Percentiles rank a stretch among this genome's conserved stretches.
Evolutionary conservation across 768 basidiomycete genomes (phyloP).

Genomic region (Serendipita vermifera): DNA sequence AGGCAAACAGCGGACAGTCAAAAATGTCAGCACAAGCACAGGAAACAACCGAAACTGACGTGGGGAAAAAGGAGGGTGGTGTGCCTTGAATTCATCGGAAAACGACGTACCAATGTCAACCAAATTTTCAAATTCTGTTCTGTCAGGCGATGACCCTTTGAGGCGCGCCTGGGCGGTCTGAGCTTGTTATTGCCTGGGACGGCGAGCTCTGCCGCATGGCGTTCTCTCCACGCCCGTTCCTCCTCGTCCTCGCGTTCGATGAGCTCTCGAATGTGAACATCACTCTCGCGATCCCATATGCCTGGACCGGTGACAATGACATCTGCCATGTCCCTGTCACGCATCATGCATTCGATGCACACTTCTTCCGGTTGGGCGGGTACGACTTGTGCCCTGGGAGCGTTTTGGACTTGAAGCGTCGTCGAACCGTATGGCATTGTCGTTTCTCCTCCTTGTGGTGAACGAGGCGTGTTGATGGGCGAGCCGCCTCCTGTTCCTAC

Average conservation of each 20-base stretch:
- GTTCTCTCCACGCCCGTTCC: slow-evolving; percentile 22
- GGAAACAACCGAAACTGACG: not conserved
- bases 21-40: slow-evolving; percentile 13
- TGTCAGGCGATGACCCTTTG: slow-evolving; percentile 38
- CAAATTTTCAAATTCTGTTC: slow-evolving; percentile 73
- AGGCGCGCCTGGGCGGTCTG: slow-evolving; percentile 20
- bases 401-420: slow-evolving; percentile 4
- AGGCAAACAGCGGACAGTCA: not conserved
- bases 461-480: no score
- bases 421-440: not conserved
- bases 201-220: not conserved
- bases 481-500: no score
- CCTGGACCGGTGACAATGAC: slow-evolving; percentile 78
- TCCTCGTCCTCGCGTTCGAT: slow-evolving; percentile 60
- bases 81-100: no score
- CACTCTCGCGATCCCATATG: slow-evolving; percentile 85
- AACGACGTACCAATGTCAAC: slow-evolving; percentile 51
- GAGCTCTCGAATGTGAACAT: slow-evolving; percentile 67
- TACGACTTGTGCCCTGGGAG: not conserved
- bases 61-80: not conserved
- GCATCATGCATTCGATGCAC: slow-evolving; percentile 96
- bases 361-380: slow-evolving; percentile 41
- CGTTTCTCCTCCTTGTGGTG: no score
- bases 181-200: not conserved
- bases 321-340: slow-evolving; percentile 96